Base-by-base conservation (phyloP, 129 eudicot species). In the Tagetes patula region DNA sequence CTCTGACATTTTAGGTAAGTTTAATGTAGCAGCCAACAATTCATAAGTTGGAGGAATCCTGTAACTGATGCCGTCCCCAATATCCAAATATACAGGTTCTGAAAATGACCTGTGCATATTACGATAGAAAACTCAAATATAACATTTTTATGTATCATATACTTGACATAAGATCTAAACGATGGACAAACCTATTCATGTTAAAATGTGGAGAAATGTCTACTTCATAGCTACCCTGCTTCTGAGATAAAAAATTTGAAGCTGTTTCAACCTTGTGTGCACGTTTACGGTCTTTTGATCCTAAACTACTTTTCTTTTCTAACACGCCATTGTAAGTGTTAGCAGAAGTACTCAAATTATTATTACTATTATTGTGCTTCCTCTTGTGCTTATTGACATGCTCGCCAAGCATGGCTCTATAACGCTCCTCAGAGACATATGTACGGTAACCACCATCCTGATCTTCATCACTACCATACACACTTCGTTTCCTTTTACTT, bases 341-440 rank as follows among this genome's bases (percentile, higher is more conserved):
- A 14, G 84, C 79, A 20, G 88, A 80, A 77, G 60, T 53, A 53
- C 60, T 53, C 5, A 87, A 79, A 20, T 83, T 65, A 80, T 81
- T 85, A 74, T 71, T 83, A 65, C 66, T 11, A 60, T 11, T 60
- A 60, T 43, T 72, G 20, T 43, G 71, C 81, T 90, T 83, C 85
- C 92, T 90, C 81, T 82, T 94, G 79, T 87, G 87, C 84, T 78
- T 94, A 67, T 90, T 87, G 59, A 90, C 80, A 84, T 90, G 98
- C 70, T 94, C 96, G 43, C 96, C 96, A 48, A 94, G 95, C 96
- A 94, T 94, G 64, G 90, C 84, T 67, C 96, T 81, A 63, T 94
- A 94, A 60, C 78, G 83, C 73, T 86, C 98, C 78, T 94, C 98
- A 13, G 96, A 82, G 30, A 94, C 66, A 64, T 79, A 78, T 1